Evolutionary conservation across 2,329 filamentous ascomycete species (phyloP).

Genomic region (Ophiocordyceps camponoti-rufipedis): DNA sequence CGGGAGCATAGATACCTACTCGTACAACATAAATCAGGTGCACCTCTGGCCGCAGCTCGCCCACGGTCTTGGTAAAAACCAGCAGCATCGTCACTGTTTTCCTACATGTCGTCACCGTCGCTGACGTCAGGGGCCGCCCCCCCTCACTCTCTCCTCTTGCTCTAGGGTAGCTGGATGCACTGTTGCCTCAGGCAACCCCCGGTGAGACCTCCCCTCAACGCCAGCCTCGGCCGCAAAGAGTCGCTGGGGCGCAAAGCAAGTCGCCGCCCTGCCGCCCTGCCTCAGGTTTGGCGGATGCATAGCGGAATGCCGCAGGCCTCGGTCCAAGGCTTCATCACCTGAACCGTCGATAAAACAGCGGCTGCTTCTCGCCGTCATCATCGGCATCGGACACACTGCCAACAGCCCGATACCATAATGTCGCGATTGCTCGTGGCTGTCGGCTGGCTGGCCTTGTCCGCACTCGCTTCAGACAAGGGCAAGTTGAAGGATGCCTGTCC

Average conservation of each 20-base stretch:
- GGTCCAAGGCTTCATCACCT: background rate
- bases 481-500: slow-evolving; percentile 17
- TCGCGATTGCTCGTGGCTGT: slow-evolving; percentile 10
- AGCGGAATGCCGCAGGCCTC: background rate
- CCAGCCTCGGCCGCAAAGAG: background rate
- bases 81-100: too few relatives aligned
- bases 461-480: slow-evolving; percentile 8
- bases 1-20: too few relatives aligned
- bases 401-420: background rate
- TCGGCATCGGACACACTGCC: too few relatives aligned
- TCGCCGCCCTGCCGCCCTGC: background rate
- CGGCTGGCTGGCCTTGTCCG: slow-evolving; percentile 10
- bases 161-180: background rate
- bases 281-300: background rate
- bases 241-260: background rate
- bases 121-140: too few relatives aligned
- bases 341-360: too few relatives aligned
- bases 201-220: background rate
- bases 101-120: too few relatives aligned
- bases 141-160: too few relatives aligned
- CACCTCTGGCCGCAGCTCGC: too few relatives aligned
- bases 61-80: too few relatives aligned
- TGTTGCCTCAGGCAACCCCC: background rate
- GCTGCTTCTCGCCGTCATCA: too few relatives aligned
- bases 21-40: too few relatives aligned